These are phyloP conservation scores for Graphiopsis chlorocephala DNA, from an alignment of 2,329 filamentous ascomycete genomes.

Conservation along the genomic window DNA sequence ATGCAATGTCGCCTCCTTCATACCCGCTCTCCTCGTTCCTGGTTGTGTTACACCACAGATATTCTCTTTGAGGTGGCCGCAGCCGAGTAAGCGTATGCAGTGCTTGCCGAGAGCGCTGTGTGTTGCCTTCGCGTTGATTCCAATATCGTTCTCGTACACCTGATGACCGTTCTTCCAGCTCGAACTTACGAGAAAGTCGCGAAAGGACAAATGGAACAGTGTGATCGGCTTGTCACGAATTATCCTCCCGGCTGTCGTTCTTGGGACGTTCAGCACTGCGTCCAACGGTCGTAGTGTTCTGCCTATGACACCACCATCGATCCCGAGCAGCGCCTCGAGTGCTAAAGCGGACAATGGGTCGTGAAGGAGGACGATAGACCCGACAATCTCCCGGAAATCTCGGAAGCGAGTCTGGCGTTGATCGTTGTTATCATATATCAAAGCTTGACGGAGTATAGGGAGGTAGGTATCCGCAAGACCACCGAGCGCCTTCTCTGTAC, in stretches of 20 bases:
- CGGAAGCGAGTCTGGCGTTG: no score
- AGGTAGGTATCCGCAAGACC: no score
- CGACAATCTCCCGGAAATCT: neutral
- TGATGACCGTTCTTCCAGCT: no score
- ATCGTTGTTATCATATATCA: no score
- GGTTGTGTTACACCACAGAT: neutral
- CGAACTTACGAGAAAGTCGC: neutral
- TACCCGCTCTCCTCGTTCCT: no score
- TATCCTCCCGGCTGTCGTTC: no score
- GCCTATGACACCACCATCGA: neutral
- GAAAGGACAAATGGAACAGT: neutral
- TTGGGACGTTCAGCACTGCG: neutral
- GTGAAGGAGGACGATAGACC: neutral
- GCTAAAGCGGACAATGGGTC: neutral
- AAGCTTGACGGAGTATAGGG: no score
- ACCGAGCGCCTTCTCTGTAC: neutral
- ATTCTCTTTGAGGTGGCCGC: neutral
- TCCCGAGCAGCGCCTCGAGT: neutral
- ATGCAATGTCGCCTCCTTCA: no score
- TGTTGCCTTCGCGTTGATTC: conserved; percentile 8
- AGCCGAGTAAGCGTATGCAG: neutral
- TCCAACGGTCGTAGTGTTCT: neutral
- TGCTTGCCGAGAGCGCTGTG: neutral
- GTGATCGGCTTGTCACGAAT: neutral
- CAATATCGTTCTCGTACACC: conserved; percentile 17